Evolutionary conservation across 2,329 filamentous ascomycete genomes (phyloP).

Genomic region (Phialophora macrospora): DNA sequence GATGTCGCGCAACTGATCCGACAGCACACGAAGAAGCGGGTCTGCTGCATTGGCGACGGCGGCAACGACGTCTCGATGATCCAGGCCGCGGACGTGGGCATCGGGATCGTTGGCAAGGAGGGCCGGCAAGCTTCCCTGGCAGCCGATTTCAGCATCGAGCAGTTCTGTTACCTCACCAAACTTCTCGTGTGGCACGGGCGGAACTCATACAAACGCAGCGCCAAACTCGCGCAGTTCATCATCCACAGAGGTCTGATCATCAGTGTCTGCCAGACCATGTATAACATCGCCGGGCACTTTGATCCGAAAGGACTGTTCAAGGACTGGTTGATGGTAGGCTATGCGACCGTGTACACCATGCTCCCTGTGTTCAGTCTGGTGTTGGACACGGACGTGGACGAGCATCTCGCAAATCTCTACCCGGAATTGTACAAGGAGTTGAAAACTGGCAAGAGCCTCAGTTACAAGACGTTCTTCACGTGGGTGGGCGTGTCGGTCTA

Average conservation of each 20-base stretch:
- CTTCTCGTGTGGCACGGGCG: slow-evolving; percentile 98
- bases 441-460: slow-evolving; percentile 83
- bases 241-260: slow-evolving; percentile 97
- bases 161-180: slow-evolving; percentile 94
- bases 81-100: slow-evolving; percentile 94
- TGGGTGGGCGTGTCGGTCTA: slow-evolving; percentile 97
- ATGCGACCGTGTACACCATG: slow-evolving; percentile 95
- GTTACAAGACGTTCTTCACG: slow-evolving; percentile 92
- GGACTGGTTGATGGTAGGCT: slow-evolving; percentile 96
- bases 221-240: slow-evolving; percentile 96
- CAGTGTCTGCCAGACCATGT: slow-evolving; percentile 94
- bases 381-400: slow-evolving; percentile 92
- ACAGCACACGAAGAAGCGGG: slow-evolving; percentile 87
- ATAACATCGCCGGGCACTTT: slow-evolving; percentile 88
- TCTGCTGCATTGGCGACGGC: slow-evolving; percentile 96
- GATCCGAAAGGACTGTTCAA: slow-evolving; percentile 94
- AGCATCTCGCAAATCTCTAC: slow-evolving; percentile 90
- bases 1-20: slow-evolving; percentile 91
- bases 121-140: slow-evolving; percentile 92
- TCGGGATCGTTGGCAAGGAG: slow-evolving; percentile 98
- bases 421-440: slow-evolving; percentile 97
- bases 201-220: slow-evolving; percentile 94
- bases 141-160: slow-evolving; percentile 94
- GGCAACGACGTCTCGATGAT: slow-evolving; percentile 99
- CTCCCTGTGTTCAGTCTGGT: slow-evolving; percentile 90